A percentile compares a stretch with the other conserved stretches of the same genome.
These are phyloP conservation scores for Nephelium lappaceum DNA, from an alignment of 345 rosid species.

Conservation along the genomic window DNA sequence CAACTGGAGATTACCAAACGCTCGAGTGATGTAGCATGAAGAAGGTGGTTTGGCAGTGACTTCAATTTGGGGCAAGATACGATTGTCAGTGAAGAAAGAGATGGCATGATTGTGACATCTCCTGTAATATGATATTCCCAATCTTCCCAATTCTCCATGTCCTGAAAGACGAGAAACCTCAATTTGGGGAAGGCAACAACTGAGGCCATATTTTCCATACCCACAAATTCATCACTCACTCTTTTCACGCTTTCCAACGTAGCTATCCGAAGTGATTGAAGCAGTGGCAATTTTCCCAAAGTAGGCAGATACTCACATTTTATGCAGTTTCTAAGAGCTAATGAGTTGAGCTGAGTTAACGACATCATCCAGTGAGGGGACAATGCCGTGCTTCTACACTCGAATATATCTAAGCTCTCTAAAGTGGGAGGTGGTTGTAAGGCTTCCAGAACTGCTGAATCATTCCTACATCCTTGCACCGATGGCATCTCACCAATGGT, in stretches of 20 bases:
- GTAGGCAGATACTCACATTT: too few species aligned
- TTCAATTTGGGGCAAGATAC: neutral
- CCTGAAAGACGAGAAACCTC: fast-evolving
- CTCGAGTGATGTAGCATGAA: neutral
- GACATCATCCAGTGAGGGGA: too few species aligned
- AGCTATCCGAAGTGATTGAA: neutral
- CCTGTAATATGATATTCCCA: neutral
- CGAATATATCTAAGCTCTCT: too few species aligned
- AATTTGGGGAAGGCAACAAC: too few species aligned
- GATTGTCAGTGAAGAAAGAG: neutral
- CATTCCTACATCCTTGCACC: too few species aligned
- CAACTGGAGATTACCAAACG: neutral
- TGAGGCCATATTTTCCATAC: neutral
- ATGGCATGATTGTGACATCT: constrained; percentile 5
- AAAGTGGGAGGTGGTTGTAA: too few species aligned
- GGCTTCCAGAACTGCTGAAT: too few species aligned
- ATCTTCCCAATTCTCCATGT: neutral
- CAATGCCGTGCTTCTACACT: too few species aligned
- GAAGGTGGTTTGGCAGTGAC: neutral
- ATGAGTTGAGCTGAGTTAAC: too few species aligned
- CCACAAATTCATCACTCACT: neutral
- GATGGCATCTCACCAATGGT: too few species aligned
- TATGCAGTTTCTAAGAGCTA: too few species aligned
- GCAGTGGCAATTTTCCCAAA: neutral
- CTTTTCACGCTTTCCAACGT: neutral